These are phyloP conservation scores for Wickerhamomyces sp. DNA, from an alignment of 1,139 yeast species.

Conservation along the genomic window DNA sequence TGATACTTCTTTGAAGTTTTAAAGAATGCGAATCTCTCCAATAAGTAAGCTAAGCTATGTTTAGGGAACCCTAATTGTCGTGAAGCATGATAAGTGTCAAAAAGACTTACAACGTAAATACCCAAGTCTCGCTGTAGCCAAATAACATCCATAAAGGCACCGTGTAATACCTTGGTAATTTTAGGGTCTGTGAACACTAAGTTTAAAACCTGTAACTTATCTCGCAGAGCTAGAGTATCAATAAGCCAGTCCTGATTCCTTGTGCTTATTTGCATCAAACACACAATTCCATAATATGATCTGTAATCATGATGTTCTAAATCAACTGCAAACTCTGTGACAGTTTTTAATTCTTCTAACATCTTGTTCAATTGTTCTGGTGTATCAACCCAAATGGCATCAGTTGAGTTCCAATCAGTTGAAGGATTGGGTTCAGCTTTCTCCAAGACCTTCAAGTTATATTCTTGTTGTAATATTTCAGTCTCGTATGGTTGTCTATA, in stretches of 20 bases:
- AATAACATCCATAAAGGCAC: constrained; percentile 94
- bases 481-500: constrained; percentile 77
- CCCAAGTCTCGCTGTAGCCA: constrained; percentile 98
- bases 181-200: constrained; percentile 74
- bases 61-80: constrained; percentile 72
- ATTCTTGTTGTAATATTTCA: constrained; percentile 70
- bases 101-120: constrained; percentile 78
- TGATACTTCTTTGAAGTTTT: constrained; percentile 93
- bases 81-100: constrained; percentile 92
- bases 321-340: constrained; percentile 84
- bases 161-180: constrained; percentile 87
- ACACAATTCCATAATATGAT: constrained; percentile 85
- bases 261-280: constrained; percentile 89
- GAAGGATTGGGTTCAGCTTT: constrained; percentile 50
- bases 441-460: constrained; percentile 55
- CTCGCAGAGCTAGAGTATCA: constrained; percentile 72
- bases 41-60: constrained; percentile 77
- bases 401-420: constrained; percentile 60
- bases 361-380: constrained; percentile 47
- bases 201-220: constrained; percentile 65
- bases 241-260: constrained; percentile 79
- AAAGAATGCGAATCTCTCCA: constrained; percentile 78
- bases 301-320: constrained; percentile 94
- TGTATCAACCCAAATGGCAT: constrained; percentile 70
- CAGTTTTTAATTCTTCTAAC: constrained; percentile 46